Conservation (phyloP, 129 eudicot genomes). For the Tagetes patula region DNA sequence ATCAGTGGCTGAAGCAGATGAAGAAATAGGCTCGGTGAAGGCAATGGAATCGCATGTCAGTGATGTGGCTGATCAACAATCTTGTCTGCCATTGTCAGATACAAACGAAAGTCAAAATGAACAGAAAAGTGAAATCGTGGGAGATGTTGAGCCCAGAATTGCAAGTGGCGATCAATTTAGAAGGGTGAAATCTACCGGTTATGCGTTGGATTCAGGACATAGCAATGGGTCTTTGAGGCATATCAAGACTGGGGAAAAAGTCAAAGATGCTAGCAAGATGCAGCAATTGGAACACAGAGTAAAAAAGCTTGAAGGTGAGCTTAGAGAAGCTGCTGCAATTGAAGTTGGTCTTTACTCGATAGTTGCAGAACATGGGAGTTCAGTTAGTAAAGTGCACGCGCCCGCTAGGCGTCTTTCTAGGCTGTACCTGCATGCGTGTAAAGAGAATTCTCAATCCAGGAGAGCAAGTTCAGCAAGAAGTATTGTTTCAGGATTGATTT, state of each 20-base stretch:
- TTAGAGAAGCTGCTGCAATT: slow-evolving; percentile 92
- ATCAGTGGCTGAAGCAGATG: slow-evolving; percentile 37
- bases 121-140: slow-evolving; percentile 6
- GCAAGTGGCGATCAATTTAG: slow-evolving; percentile 33
- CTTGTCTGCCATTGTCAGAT: slow-evolving; percentile 23
- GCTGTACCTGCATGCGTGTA: slow-evolving; percentile 69
- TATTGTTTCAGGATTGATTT: slow-evolving; percentile 75
- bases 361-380: slow-evolving; percentile 96
- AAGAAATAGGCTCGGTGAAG: slow-evolving; percentile 2
- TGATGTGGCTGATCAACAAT: slow-evolving; percentile 18
- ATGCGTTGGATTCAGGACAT: slow-evolving; percentile 47
- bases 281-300: slow-evolving; percentile 59
- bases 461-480: slow-evolving; percentile 70
- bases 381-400: slow-evolving; percentile 83
- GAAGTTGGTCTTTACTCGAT: slow-evolving; percentile 84
- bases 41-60: slow-evolving; percentile 4
- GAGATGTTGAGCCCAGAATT: slow-evolving; percentile 20
- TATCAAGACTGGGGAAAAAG: slow-evolving; percentile 34
- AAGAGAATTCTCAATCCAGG: slow-evolving; percentile 50
- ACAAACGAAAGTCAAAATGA: slow-evolving; percentile 29
- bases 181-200: slow-evolving; percentile 56
- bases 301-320: slow-evolving; percentile 69
- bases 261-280: slow-evolving; percentile 47
- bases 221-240: slow-evolving; percentile 47
- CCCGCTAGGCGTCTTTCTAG: slow-evolving; percentile 97